Evolutionary conservation across 495 filamentous ascomycete species (phyloP).

Genomic region (Sordaria brevicollis): DNA sequence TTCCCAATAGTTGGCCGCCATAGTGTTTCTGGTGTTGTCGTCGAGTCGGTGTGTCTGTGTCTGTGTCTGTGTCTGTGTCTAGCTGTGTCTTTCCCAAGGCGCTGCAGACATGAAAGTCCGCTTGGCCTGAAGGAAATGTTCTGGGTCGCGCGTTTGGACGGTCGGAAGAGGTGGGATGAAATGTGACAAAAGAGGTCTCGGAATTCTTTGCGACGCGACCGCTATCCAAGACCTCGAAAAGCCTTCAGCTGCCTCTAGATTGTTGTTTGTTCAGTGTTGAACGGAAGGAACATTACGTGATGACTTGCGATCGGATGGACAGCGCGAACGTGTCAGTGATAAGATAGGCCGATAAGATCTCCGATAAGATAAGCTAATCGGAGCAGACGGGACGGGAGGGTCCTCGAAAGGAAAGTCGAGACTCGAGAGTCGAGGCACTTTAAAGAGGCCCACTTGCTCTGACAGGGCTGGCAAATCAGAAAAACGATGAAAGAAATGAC

Average conservation of each 20-base stretch:
- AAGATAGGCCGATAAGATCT: not conserved
- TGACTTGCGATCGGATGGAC: not conserved
- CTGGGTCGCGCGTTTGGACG: not conserved
- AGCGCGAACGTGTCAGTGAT: not conserved
- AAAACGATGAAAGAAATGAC: not conserved
- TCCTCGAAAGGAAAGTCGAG: too few species aligned
- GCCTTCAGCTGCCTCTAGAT: not conserved
- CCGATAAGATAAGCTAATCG: not conserved
- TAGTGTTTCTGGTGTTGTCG: conserved; percentile 20
- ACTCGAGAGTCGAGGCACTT: not conserved
- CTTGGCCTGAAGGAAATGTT: not conserved
- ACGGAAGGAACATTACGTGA: not conserved
- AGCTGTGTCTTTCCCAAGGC: not conserved
- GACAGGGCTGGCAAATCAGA: not conserved
- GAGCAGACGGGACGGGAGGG: not conserved
- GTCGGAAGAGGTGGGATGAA: not conserved
- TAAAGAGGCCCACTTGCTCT: not conserved
- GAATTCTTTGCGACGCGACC: not conserved
- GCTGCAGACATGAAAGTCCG: not conserved
- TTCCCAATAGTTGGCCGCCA: conserved; percentile 97
- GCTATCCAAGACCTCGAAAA: not conserved
- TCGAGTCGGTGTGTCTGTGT: not conserved
- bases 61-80: too few species aligned
- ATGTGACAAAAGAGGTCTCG: not conserved
- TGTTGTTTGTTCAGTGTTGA: not conserved